Base-by-base conservation (phyloP, 106 monocot genomes). In the Acorus calamus region DNA sequence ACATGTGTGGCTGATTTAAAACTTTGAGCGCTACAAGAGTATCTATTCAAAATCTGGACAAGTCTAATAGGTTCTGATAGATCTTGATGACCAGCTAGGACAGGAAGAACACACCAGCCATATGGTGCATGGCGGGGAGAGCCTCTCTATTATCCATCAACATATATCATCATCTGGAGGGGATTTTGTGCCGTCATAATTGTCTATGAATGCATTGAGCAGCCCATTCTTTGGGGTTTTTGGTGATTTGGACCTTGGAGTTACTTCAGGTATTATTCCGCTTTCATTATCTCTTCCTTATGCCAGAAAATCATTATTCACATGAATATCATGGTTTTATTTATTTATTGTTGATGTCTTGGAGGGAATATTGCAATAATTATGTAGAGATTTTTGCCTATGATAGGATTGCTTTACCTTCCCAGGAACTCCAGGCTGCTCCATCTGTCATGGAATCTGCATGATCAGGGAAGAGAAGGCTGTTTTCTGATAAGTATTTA, bases 391-490 rank as follows among this genome's bases (percentile, higher is more conserved):
- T 28, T 28, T 28, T 28, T 28, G 42, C 3, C 57, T 74, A 7
- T 28, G 60, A 46, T 42, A 80, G 79, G 49, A 47, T 66, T 66
- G 55, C 75, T 46, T 4, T 61, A 75, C 61, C 71, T 77, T 67
- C 79, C 56, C 5, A 77, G 10, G 68, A 62, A 46, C 66, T 87
- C 63, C 66, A 73, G 61, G 76, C 81, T 41, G 74, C 81, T 61
- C 76, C 81, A 49, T 53, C 28, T 28, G 28, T 64, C 56, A 62
- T 53, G 3, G 64, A 80, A 8, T 59, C 52, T 46, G 13, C 67
- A 58, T 55, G 59, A 7, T 44, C 43, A 59, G 83, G 52, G 65
- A 73, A 50, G 63, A 79, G 70, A 43, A 85, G 67, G 63, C 62
- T 47, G 47, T 73, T 53, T 45, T 80, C 76, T 75, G 89, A 85